Conservation (phyloP, 176 grass and related monocot species). For the Luzula sylvatica region DNA sequence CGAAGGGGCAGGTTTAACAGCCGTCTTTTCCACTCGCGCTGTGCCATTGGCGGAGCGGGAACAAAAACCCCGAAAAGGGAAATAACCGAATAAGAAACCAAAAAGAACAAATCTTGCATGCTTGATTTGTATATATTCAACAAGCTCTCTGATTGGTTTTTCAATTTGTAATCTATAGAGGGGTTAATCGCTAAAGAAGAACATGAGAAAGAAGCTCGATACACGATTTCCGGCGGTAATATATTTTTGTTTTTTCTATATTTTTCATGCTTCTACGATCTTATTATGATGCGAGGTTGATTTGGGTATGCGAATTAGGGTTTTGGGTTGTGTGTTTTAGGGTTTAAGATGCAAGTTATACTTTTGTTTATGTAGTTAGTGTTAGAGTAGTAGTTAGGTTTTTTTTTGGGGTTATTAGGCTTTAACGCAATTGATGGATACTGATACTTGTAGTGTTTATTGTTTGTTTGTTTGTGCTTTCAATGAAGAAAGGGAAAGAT, state of each 20-base stretch:
- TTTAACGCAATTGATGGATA: background rate
- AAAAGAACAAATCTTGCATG: background rate
- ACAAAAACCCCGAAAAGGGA: background rate
- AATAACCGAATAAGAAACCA: slow-evolving; percentile 8
- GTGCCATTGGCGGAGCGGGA: background rate
- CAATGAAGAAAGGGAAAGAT: background rate
- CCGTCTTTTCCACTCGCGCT: background rate
- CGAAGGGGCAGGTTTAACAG: too few species aligned
- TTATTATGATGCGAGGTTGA: background rate
- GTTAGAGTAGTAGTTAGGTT: background rate
- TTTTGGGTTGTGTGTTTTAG: background rate
- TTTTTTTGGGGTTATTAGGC: background rate
- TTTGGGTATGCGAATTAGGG: background rate
- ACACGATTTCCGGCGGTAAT: slow-evolving; percentile 34
- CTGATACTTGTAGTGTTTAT: background rate
- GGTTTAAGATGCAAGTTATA: slow-evolving; percentile 1
- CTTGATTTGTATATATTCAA: background rate
- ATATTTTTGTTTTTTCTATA: slow-evolving; percentile 2
- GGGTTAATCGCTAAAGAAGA: background rate
- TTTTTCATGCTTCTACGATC: background rate
- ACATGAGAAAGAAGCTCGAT: slow-evolving; percentile 32
- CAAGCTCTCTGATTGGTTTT: background rate
- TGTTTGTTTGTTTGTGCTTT: background rate
- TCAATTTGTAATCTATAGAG: background rate
- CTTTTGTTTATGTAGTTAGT: background rate